Conservation (phyloP, 2,329 filamentous ascomycete genomes). For the Plectosphaerella plurivora region DNA sequence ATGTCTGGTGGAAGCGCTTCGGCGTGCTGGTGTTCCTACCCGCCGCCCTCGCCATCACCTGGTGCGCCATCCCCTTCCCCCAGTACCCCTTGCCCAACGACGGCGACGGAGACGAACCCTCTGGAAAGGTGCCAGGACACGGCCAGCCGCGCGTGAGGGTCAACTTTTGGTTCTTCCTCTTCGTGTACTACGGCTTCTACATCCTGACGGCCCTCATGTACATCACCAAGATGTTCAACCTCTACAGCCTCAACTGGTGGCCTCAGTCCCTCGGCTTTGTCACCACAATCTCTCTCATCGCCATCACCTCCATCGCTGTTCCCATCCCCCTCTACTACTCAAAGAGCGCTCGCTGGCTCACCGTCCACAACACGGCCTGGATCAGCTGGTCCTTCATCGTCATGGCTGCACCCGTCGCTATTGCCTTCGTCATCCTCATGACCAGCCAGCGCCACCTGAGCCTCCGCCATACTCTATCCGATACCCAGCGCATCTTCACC, state of each 20-base stretch:
- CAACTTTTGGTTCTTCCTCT: slow-evolving; percentile 69
- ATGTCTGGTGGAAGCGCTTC: slow-evolving; percentile 62
- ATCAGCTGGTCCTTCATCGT: slow-evolving; percentile 66
- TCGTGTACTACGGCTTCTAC: slow-evolving; percentile 67
- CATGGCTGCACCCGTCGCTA: slow-evolving; percentile 65
- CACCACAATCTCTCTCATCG: slow-evolving; percentile 58
- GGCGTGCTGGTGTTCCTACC: slow-evolving; percentile 57
- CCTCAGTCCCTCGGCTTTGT: slow-evolving; percentile 60
- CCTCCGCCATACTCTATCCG: slow-evolving; percentile 56
- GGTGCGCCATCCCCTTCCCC: slow-evolving; percentile 63
- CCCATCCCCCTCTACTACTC: slow-evolving; percentile 58
- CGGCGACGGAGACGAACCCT: slow-evolving; percentile 23
- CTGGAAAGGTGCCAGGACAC: slow-evolving; percentile 52
- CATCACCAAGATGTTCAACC: slow-evolving; percentile 69
- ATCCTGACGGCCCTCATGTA: slow-evolving; percentile 63
- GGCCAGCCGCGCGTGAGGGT: slow-evolving; percentile 59
- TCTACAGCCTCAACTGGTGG: slow-evolving; percentile 71
- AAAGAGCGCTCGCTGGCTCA: slow-evolving; percentile 48
- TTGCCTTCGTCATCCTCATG: slow-evolving; percentile 60
- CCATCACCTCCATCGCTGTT: slow-evolving; percentile 51
- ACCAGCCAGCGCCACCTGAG: slow-evolving; percentile 60
- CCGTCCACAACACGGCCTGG: slow-evolving; percentile 62
- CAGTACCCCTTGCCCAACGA: slow-evolving; percentile 51
- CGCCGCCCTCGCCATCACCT: slow-evolving; percentile 54
- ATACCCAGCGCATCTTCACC: slow-evolving; percentile 65